A percentile compares a stretch with the other conserved stretches of the same genome.
Evolutionary conservation across 108 stramenopile genomes (phyloP).

Genomic region (Stephanodiscus triporus): DNA sequence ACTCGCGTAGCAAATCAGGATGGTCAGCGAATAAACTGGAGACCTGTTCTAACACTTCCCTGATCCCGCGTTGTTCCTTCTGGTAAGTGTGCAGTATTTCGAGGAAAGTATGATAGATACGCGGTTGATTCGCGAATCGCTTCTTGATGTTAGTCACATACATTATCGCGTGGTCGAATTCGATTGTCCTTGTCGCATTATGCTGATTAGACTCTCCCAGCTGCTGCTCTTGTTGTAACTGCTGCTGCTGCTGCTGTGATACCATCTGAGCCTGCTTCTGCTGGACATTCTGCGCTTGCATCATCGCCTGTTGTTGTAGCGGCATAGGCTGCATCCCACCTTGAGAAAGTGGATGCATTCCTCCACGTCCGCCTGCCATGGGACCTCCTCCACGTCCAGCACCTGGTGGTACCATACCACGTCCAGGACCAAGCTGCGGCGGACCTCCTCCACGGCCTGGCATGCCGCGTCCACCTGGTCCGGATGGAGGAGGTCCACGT

Average conservation of each 20-base stretch:
- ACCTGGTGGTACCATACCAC: slow-evolving; percentile 24
- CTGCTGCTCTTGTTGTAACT: slow-evolving; percentile 27
- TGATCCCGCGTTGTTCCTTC: slow-evolving; percentile 93
- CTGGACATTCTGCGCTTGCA: slow-evolving; percentile 11
- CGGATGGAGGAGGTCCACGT: slow-evolving; percentile 8
- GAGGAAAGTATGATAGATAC: slow-evolving; percentile 87
- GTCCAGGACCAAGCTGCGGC: slow-evolving; percentile 24
- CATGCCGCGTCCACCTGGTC: slow-evolving; percentile 15
- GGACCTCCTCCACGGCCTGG: slow-evolving; percentile 21
- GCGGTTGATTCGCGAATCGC: slow-evolving; percentile 87
- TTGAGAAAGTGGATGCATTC: slow-evolving; percentile 10
- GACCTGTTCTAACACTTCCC: slow-evolving; percentile 92
- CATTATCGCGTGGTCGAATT: slow-evolving; percentile 94
- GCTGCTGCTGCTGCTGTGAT: slow-evolving; percentile 14
- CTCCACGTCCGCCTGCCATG: slow-evolving; percentile 19
- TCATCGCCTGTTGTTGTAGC: slow-evolving; percentile 25
- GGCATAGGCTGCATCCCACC: slow-evolving; percentile 20
- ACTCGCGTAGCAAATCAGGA: slow-evolving; percentile 91
- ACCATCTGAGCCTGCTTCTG: slow-evolving; percentile 16
- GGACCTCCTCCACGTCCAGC: slow-evolving; percentile 21
- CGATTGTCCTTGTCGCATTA: slow-evolving; percentile 53
- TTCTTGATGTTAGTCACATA: slow-evolving; percentile 94
- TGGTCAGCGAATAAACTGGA: slow-evolving; percentile 90
- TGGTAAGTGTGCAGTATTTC: slow-evolving; percentile 95
- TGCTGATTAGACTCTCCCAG: slow-evolving; percentile 22